Base-by-base conservation (phyloP, 768 basidiomycete genomes). In the Russula olivacea region DNA sequence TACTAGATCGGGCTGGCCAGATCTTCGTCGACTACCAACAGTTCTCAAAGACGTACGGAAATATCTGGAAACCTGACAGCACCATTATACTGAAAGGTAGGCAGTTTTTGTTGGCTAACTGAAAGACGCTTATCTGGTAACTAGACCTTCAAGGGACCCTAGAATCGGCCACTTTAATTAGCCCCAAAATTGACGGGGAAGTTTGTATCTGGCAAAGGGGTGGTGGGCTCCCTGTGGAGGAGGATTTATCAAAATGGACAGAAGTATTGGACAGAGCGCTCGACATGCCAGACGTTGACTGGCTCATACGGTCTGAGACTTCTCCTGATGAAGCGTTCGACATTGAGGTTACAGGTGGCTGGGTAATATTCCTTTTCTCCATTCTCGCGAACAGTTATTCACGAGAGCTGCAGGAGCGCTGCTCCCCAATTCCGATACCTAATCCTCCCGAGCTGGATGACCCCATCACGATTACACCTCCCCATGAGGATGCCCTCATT, bases 121-220 rank as follows among this genome's bases (percentile, higher is more conserved):
- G 43, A 21, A 43, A 36, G 32, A 36, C 12, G 17, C 53, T 64
- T 43, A 64, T 36, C 30, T 38, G 14, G 40, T 45, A 23, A 30
- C 36, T 36, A 64, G 63, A 60, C 53, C 63, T 64, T 56, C 63
- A 64, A 53, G 63, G 63, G 11, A 64, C 59, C 28, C 34, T 64
- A 11, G 63, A 60, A 38, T 58, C 63, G 3, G 54, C 63, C 15
- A 56, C 50, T 59, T 49, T 32, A 15, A 60, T 64, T n/a, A 45
- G 54, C 38, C 32, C 58, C n/a, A 50, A 32, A 14, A 47, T 64
- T 25, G 12, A 28, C 17, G 48, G 54, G 30, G 63, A 59, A 21
- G 63, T 64, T 49, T 64, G 63, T 41, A 56, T 64, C 48, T 64
- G 63, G 63, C 63, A 64, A 49, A 55, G 63, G 32, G 63, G 63